A percentile compares a stretch with the other conserved stretches of the same genome.
Conservation (phyloP, 345 rosid genomes). For the Arabidopsis suecica region DNA sequence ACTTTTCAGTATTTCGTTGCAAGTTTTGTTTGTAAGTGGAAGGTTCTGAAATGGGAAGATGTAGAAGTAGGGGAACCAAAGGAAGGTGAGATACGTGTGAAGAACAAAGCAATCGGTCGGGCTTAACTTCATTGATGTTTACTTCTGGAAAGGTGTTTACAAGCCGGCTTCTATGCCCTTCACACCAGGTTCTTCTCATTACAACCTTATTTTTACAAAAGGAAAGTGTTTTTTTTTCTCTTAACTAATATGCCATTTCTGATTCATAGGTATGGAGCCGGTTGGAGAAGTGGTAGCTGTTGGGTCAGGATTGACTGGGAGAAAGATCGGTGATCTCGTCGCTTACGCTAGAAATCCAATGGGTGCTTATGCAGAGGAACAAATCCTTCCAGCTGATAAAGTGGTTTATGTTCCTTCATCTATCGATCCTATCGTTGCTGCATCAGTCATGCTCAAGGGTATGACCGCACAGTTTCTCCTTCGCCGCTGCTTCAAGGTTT, state of each 20-base stretch:
- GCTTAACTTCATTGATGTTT: constrained; percentile 84
- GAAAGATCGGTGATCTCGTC: constrained; percentile 82
- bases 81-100: constrained; percentile 83
- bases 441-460: constrained; percentile 83
- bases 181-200: constrained; percentile 64
- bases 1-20: not conserved
- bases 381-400: constrained; percentile 75
- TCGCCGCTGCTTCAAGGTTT: constrained; percentile 84
- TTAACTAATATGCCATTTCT: not conserved
- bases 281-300: constrained; percentile 87
- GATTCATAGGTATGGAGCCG: constrained; percentile 75
- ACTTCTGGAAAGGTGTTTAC: constrained; percentile 84
- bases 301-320: constrained; percentile 80
- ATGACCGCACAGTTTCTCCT: constrained; percentile 85
- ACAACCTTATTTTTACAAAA: not conserved
- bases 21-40: constrained; percentile 3
- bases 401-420: constrained; percentile 89
- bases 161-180: constrained; percentile 72
- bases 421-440: constrained; percentile 71
- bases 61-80: constrained; percentile 82
- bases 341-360: constrained; percentile 78
- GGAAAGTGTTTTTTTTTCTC: not conserved
- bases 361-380: constrained; percentile 93
- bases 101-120: constrained; percentile 73
- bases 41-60: constrained; percentile 96